Conservation (phyloP, 768 basidiomycete species). For the Hericium coralloides region DNA sequence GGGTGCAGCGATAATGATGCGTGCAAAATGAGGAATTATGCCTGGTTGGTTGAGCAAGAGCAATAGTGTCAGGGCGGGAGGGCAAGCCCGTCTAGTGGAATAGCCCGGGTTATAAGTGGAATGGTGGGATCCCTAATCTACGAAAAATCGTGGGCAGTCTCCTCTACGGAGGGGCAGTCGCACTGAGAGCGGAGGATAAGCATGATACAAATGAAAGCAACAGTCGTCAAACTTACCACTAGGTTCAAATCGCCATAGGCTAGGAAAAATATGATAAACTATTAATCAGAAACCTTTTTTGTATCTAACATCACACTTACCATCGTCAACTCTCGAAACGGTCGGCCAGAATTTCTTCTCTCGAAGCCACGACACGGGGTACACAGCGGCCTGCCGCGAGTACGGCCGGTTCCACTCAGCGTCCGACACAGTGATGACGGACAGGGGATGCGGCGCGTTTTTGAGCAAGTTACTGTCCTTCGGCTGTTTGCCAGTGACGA, state of each 20-base stretch:
- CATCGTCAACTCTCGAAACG: conserved; percentile 87
- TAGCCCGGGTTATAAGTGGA: conserved; percentile 16
- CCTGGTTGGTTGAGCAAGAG: conserved; percentile 11
- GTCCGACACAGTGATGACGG: conserved; percentile 61
- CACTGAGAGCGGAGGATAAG: conserved; percentile 39
- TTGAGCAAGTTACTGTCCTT: conserved; percentile 87
- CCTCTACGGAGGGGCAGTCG: conserved; percentile 81
- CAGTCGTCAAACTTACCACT: conserved; percentile 44
- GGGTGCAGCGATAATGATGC: neutral
- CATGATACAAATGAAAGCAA: neutral
- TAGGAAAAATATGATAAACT: conserved; percentile 22
- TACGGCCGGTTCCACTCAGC: conserved; percentile 92
- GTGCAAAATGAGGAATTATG: neutral
- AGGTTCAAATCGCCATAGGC: conserved; percentile 92
- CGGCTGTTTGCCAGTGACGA: conserved; percentile 81
- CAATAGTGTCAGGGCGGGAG: conserved; percentile 2
- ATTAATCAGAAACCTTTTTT: neutral
- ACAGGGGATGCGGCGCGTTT: conserved; percentile 89
- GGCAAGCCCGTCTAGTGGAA: conserved; percentile 38
- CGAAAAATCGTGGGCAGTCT: conserved; percentile 37
- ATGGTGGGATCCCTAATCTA: conserved; percentile 8
- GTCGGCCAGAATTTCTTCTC: conserved; percentile 97
- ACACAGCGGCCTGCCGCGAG: conserved; percentile 83
- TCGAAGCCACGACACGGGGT: conserved; percentile 72
- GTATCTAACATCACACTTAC: conserved; percentile 34